A percentile compares a stretch with the other conserved stretches of the same genome.
Conservation (phyloP, 1,139 yeast genomes). For the Candida sanyaensis region DNA sequence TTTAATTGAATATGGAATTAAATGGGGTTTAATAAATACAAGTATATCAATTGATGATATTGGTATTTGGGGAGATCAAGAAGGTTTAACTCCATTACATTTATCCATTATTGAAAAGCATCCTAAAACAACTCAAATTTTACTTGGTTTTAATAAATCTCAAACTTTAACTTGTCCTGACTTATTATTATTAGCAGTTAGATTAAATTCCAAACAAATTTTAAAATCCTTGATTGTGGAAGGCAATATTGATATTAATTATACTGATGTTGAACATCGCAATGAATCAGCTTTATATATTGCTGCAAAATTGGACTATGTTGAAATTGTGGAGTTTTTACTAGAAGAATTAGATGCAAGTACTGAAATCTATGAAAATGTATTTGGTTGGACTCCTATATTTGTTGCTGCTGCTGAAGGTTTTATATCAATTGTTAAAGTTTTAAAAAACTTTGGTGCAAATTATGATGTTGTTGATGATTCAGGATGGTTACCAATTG, state of each 20-base stretch:
- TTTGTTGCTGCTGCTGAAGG: constrained; percentile 94
- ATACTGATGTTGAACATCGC: constrained; percentile 52
- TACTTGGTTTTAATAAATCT: constrained; percentile 51
- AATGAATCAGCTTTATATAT: constrained; percentile 82
- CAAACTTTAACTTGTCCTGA: constrained; percentile 44
- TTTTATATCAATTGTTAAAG: constrained; percentile 52
- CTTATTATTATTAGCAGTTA: constrained; percentile 68
- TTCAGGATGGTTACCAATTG: constrained; percentile 97
- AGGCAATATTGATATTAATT: constrained; percentile 66
- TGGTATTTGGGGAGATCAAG: constrained; percentile 79
- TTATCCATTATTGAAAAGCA: constrained; percentile 82
- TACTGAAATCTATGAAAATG: constrained; percentile 71
- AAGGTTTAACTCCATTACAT: constrained; percentile 79
- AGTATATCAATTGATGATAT: constrained; percentile 59
- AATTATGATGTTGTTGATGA: constrained; percentile 64
- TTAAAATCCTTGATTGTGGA: constrained; percentile 55
- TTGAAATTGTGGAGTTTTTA: constrained; percentile 56
- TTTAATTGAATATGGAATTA: constrained; percentile 47
- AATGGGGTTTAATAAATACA: constrained; percentile 36
- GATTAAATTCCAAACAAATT: constrained; percentile 62
- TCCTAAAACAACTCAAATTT: constrained; percentile 68
- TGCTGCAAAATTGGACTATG: constrained; percentile 67
- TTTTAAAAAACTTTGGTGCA: constrained; percentile 57
- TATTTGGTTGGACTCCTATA: constrained; percentile 95
- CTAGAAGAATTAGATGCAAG: constrained; percentile 56